Evolutionary conservation across 2,329 filamentous ascomycete species (phyloP), one percentile per base, ranked within the genome.

Genomic region (Tolypocladium inflatum): DNA sequence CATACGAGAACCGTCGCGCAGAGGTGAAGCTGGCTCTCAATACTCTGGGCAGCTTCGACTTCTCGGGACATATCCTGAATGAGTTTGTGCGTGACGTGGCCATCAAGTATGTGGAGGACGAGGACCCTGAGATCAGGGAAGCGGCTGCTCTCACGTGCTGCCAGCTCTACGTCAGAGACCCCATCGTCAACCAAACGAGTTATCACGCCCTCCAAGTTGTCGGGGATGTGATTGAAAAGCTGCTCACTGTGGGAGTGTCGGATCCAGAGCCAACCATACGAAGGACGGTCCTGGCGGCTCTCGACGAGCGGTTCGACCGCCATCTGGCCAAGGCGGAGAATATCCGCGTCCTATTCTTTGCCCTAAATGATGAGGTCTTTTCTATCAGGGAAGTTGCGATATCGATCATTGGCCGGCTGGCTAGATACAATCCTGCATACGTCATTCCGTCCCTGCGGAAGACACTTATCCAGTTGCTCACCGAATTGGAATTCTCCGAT

Each of bases 11-110:
- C 63, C 79, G 88, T 60, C 92, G 95, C 70, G 80, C 86, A 10
- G 93, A 99, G 70, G 90, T 99, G 61, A 95, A 95, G 63, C 79
- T 99, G 56, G 94, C 94, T 4, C 80, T 99, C 19, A 92, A 96
- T 67, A 99, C 95, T 0, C 79, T 99, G 0, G 95, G 94, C n/a
- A 97, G 91, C 69, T 99, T 99, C 67, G 94, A 99, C 71, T 99
- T 99, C 68, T 87, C 82, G 61, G 87, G 90, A 2, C 91, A 97
- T 67, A 89, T 97, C 19, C 77, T 99, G 19, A 99, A 99, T 67
- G 95, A 99, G 70, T 99, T 99, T 65, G 94, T 99, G 35, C 89
- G 94, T 30, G 94, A 99, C 69, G 94, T 99, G 55, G 94, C 95
- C 4, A 95, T 99, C 68, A 94, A 93, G 71, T 99, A 97, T 66